Conservation (phyloP, 208 protist species). For the Trypanosomatidae sp. region DNA sequence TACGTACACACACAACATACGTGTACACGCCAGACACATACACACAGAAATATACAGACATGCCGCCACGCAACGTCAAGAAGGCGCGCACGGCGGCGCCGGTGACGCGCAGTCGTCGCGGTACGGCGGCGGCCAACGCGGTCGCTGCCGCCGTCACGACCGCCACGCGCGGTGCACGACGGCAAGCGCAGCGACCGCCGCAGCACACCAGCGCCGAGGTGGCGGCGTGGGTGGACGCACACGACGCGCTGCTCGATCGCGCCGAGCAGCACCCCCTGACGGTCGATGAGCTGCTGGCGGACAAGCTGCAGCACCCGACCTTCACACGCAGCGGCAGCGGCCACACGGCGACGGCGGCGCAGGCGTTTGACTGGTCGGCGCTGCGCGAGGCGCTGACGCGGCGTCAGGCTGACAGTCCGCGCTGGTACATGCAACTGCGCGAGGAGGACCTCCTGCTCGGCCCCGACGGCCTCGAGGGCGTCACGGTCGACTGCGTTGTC, state of each 20-base stretch:
- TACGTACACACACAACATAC: too few relatives aligned
- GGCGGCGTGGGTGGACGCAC: conserved; percentile 27
- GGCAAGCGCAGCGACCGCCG: too few relatives aligned
- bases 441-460: conserved; percentile 70
- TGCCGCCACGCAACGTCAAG: too few relatives aligned
- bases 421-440: conserved; percentile 82
- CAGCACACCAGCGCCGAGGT: too few relatives aligned
- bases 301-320: conserved; percentile 38
- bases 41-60: too few relatives aligned
- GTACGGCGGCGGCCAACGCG: conserved; percentile 12
- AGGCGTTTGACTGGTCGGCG: conserved; percentile 54
- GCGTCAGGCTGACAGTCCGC: conserved; percentile 38
- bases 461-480: conserved; percentile 57
- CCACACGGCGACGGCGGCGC: conserved; percentile 5
- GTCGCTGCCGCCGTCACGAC: too few relatives aligned
- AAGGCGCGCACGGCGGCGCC: too few relatives aligned
- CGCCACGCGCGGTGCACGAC: too few relatives aligned
- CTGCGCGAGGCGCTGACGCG: conserved; percentile 37
- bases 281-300: conserved; percentile 29
- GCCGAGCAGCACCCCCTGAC: conserved; percentile 15
- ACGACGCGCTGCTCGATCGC: conserved; percentile 50
- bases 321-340: conserved; percentile 12
- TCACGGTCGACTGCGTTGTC: conserved; percentile 74
- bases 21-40: too few relatives aligned
- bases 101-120: conserved; percentile 5